These are phyloP conservation scores for Choiromyces venosus DNA, from an alignment of 495 filamentous ascomycete species.

Conservation along the genomic window DNA sequence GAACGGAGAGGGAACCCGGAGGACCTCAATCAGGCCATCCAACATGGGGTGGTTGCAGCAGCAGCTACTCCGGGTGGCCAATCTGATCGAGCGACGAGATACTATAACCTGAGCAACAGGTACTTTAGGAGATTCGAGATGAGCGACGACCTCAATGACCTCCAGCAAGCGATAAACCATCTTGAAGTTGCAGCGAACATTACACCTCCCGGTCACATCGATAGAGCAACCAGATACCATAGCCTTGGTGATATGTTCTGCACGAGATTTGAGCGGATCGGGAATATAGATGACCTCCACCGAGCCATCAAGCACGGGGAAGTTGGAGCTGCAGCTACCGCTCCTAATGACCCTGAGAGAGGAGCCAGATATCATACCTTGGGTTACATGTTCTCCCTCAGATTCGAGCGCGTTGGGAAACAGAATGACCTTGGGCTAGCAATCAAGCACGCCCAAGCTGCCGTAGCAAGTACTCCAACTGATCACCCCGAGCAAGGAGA, in stretches of 20 bases:
- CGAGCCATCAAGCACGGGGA: background rate
- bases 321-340: background rate
- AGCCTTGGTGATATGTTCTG: too few species aligned
- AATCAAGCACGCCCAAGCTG: background rate
- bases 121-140: too few species aligned
- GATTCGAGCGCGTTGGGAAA: too few species aligned
- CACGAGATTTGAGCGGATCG: background rate
- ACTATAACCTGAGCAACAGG: too few species aligned
- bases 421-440: background rate
- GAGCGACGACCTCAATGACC: too few species aligned
- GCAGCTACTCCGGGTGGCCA: background rate
- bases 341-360: background rate
- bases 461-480: background rate
- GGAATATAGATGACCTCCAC: background rate
- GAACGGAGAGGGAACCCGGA: background rate
- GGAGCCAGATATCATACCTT: too few species aligned
- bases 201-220: too few species aligned
- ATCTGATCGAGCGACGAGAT: background rate
- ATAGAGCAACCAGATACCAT: too few species aligned
- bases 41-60: background rate
- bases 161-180: too few species aligned
- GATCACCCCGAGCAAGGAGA: conserved; percentile 1
- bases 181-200: too few species aligned
- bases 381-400: too few species aligned
- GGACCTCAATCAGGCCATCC: background rate